Base-by-base conservation (phyloP, 345 rosid genomes). In the Eutrema heterophyllum region DNA sequence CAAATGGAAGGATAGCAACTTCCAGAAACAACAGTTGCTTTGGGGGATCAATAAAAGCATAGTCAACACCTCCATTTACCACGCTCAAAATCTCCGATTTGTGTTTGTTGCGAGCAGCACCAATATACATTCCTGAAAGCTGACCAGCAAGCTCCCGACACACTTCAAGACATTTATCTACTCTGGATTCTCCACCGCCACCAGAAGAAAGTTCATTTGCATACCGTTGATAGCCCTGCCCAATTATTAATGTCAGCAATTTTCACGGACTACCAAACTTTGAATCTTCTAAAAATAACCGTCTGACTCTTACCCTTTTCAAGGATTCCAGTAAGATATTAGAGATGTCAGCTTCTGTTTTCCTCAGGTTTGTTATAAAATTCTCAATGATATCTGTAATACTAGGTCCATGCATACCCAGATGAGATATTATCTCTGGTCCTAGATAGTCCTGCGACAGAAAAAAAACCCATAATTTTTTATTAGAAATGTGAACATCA, bases 381-480 rank as follows among this genome's bases (percentile, higher is more conserved):
- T 88, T 84, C 89, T 95, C 92, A 55, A 92, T 83, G 69, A 87
- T 83, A 71, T 89, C 97, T 41, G 92, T 78, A 33, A 95, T 81
- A 74, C 88, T 77, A 52, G 89, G 66, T 59, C 98, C 99, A 80
- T 92, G 97, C 98, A 90, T 88, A 51, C 78, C 89, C 85, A 84
- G 87, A 83, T 95, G 97, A 73, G 98, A 92, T 74, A 95, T 84
- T 71, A 95, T 90, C 81, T 87, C 88, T 3, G 98, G 89, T 68
- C 84, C 87, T 72, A 95, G 96, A 83, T 74, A 81, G 8, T 88
- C 99, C 98, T 95, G 92, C 83, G 76, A 59, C 35, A 73, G 52
- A n/a, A n/a, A 57, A 59, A 35, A 72, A 6, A 46, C 14, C 21
- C 36, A 65, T 43, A 29, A 18, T 5, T 7, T 57, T 57, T 41